Evolutionary conservation across 108 stramenopile species (phyloP), one percentile per base, ranked within the genome.

Genomic region (Conticribra weissflogii): DNA sequence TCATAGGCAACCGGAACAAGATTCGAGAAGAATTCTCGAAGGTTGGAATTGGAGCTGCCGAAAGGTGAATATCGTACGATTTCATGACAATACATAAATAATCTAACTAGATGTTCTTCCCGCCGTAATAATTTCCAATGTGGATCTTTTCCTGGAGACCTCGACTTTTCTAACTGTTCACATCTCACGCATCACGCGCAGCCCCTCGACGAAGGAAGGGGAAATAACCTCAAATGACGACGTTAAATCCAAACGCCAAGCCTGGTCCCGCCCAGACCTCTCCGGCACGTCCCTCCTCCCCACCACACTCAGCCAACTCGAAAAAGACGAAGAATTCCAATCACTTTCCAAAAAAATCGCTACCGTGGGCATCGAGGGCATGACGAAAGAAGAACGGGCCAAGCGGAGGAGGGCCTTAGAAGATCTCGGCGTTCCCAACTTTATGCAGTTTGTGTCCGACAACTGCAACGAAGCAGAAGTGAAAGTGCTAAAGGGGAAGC

Each of bases 371-470:
- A 54, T 66, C 15, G 78, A 69, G 54, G 89, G 89, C 30, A 73
- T 93, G 71, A 77, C 83, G 15, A 79, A 83, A 51, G 96, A 98
- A 62, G 96, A 98, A 77, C 81, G 93, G 32, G 83, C 88, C 45
- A 73, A 81, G 25, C 79, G 97, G 5, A 83, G 98, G 50, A 88
- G 98, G 1, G 96, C 95, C 3, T 77, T 98, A 17, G 88, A 90
- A 46, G 81, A 84, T 31, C 67, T 96, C 54, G 93, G 95, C 18
- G 83, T 96, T 17, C 89, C 90, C 16, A 71, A 82, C 56, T 98
- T 98, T 72, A 66, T 81, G 48, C 45, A 88, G 57, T 95, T 92
- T 73, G 58, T 98, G 0, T 18, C 55, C 2, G 57, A 85, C 50
- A 60, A 74, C 30, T 56, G 52, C 23, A 48, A 34, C 22, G 56